A percentile compares a stretch with the other conserved stretches of the same genome.
Evolutionary conservation across 2,329 filamentous ascomycete species (phyloP).

Genomic region (Microascus cirrosus): DNA sequence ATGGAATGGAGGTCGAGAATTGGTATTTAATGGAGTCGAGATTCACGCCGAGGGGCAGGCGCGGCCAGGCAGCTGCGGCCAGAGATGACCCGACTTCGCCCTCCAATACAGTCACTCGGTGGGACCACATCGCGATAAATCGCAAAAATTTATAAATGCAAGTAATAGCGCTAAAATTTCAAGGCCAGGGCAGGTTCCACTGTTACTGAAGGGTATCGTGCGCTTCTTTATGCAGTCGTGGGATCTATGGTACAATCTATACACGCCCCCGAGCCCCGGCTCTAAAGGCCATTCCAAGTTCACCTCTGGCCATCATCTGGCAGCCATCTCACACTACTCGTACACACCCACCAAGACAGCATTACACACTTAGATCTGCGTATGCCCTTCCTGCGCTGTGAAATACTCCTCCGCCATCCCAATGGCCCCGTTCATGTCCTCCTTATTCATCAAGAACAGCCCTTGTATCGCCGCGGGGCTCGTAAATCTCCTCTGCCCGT

Average conservation of each 20-base stretch:
- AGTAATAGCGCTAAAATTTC: too few species aligned
- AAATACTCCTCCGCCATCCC: slow-evolving; percentile 49
- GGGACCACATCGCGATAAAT: background rate
- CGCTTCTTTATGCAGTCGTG: background rate
- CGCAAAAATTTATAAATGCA: background rate
- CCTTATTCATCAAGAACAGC: slow-evolving; percentile 91
- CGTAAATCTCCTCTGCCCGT: slow-evolving; percentile 37
- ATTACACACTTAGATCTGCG: background rate
- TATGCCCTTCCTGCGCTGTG: slow-evolving; percentile 2
- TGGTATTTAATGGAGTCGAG: background rate
- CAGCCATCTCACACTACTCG: background rate
- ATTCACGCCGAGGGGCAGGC: background rate
- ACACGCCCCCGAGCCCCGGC: background rate
- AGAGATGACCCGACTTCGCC: background rate
- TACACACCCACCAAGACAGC: background rate
- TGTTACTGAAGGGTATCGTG: background rate
- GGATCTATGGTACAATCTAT: background rate
- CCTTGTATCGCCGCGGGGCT: slow-evolving; percentile 92
- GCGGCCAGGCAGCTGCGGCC: background rate
- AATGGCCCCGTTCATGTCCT: slow-evolving; percentile 78
- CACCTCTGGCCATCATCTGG: background rate
- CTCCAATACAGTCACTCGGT: too few species aligned
- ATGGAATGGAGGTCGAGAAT: background rate
- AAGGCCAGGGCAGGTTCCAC: too few species aligned
- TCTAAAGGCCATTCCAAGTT: background rate